Base-by-base conservation (phyloP, 2,329 filamentous ascomycete species). In the Westerdykella ornata region DNA sequence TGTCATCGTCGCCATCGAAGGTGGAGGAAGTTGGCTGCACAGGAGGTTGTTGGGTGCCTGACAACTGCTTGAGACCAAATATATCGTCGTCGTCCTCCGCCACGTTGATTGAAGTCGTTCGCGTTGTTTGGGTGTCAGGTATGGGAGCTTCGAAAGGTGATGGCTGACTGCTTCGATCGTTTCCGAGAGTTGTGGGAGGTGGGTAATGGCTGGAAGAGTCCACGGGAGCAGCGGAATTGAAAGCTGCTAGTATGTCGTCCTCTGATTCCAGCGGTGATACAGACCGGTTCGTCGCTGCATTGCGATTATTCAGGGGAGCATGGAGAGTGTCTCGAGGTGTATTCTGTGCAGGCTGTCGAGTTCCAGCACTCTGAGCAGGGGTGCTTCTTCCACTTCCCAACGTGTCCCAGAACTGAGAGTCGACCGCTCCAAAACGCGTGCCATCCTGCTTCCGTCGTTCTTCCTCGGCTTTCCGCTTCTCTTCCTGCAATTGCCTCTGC, bases 51-150 rank as follows among this genome's bases (percentile, higher is more conserved):
- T 53, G 41, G 39, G 52, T 69, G 67, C 58, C 67, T 48, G 78
- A 77, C 56, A 88, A 62, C 49, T 83, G 72, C 44, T 74, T 82
- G 28, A 96, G 70, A 1, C 87, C 90, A 62, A 97, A 96, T 2
- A 88, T 87, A 59, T 95, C 88, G 59, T 94, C 88, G 53, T 82
- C 77, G 35, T 90, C 83, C 20, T 77, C 72, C 11, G 64, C 68
- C 0, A 48, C 39, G 32, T 56, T 41, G 14, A 34, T 54, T 17
- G 44, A 38, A 3, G 55, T 43, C 13, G 47, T 26, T 16, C 56
- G 51, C 7, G 58, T 56, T 4, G 56, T 41, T 16, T 60, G 54
- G 5, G 59, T 64, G 15, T 59, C 52, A 6, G 53, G 51, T 32
- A 53, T 52, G 5, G 60, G 62, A 18, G 46, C 46, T 39, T 52